A percentile compares a stretch with the other conserved stretches of the same genome.
phyloP scores from a whole-genome alignment of 2,329 filamentous ascomycete species.

The Alternaria sp. region DNA sequence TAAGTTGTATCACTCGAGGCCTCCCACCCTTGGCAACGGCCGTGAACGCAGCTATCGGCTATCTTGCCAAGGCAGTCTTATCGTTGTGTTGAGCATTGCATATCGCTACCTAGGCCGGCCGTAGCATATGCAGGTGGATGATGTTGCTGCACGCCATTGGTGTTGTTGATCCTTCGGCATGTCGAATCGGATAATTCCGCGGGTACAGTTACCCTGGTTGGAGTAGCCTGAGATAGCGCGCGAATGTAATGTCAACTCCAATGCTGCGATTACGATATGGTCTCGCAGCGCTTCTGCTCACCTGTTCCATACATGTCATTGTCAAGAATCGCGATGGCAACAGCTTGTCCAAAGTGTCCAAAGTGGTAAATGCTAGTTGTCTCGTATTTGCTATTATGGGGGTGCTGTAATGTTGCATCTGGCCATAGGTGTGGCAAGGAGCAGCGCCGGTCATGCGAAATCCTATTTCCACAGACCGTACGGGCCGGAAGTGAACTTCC shows the following conservation, averaged over 20 bases:
- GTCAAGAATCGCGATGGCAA: not conserved
- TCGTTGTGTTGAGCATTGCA: slow-evolving; percentile 15
- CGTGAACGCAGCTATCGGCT: slow-evolving; percentile 20
- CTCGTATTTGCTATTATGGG: slow-evolving; percentile 2
- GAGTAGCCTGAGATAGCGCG: slow-evolving; percentile 5
- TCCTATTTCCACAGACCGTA: slow-evolving; percentile 69
- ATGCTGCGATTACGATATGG: not conserved
- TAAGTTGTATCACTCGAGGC: not conserved
- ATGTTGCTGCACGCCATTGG: slow-evolving; percentile 11
- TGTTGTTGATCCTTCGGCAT: slow-evolving; percentile 28
- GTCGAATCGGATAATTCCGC: slow-evolving; percentile 27
- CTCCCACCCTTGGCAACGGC: slow-evolving; percentile 28
- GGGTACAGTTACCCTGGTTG: slow-evolving; percentile 19
- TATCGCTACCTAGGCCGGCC: slow-evolving; percentile 18
- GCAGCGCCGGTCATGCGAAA: not conserved
- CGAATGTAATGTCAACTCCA: not conserved
- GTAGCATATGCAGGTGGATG: slow-evolving; percentile 16
- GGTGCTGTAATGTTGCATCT: not conserved
- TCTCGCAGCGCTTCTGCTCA: not conserved
- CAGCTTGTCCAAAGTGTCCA: not conserved
- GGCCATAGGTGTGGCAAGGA: not conserved
- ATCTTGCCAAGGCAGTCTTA: slow-evolving; percentile 9
- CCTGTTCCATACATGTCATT: not conserved
- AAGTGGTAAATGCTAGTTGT: not conserved
- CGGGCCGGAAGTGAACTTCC: slow-evolving; percentile 70